Conservation (phyloP, 257 asterid genomes). For the Salvia hispanica region DNA sequence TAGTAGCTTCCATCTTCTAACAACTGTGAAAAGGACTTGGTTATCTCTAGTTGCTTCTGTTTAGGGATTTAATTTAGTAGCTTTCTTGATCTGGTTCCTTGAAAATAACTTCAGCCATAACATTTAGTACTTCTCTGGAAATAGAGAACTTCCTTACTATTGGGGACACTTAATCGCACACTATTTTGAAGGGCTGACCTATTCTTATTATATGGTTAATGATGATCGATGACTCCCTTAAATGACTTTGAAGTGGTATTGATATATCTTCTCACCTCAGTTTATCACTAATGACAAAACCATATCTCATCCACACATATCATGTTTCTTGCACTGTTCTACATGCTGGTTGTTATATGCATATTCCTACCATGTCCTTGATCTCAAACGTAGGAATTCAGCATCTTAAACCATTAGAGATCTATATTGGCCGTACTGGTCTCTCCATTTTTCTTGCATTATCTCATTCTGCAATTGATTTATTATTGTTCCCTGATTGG, state of each 20-base stretch:
- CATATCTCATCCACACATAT: slow-evolving; percentile 7
- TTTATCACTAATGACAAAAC: background rate
- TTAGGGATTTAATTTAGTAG: slow-evolving; percentile 9
- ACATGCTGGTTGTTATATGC: slow-evolving; percentile 7
- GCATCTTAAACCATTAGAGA: slow-evolving; percentile 5
- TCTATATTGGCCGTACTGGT: slow-evolving; percentile 4
- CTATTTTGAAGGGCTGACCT: slow-evolving; percentile 8
- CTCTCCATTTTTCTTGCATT: background rate
- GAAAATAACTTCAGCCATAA: background rate
- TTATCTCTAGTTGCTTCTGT: too few species aligned
- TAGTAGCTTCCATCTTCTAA: slow-evolving; percentile 17
- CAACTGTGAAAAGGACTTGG: slow-evolving; percentile 22
- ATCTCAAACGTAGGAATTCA: background rate
- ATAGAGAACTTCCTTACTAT: background rate
- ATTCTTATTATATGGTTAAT: background rate
- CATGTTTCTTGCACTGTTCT: slow-evolving; percentile 1
- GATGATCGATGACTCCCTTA: slow-evolving; percentile 13
- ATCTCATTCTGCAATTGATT: slow-evolving; percentile 20
- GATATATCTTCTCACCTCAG: background rate
- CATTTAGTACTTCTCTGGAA: slow-evolving; percentile 9
- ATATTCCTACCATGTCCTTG: slow-evolving; percentile 5
- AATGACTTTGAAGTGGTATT: slow-evolving; percentile 4
- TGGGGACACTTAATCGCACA: slow-evolving; percentile 10
- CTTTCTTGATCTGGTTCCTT: slow-evolving; percentile 1
- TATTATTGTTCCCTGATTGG: slow-evolving; percentile 26